phyloP scores from a whole-genome alignment of 2,329 filamentous ascomycete genomes.

The Aspergillus sclerotialis region DNA sequence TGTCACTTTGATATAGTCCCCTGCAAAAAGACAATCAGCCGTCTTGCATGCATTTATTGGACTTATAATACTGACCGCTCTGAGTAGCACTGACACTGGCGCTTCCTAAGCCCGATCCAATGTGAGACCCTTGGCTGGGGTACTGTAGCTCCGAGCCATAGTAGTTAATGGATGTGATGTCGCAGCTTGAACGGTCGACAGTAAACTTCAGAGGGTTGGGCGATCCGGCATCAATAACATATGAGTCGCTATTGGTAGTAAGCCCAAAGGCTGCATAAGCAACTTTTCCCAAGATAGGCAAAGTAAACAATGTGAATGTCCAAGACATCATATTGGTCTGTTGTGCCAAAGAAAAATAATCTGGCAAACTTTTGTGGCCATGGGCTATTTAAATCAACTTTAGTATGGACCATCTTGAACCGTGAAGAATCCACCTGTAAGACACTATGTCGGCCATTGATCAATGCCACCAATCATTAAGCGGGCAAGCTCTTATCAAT shows the following conservation, averaged over 20 bases:
- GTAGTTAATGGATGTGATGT: slow-evolving; percentile 58
- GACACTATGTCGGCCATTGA: too few relatives aligned
- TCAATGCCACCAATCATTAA: too few relatives aligned
- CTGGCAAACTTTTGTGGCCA: too few relatives aligned
- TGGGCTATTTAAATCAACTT: too few relatives aligned
- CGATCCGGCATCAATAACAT: slow-evolving; percentile 44
- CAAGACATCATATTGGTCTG: slow-evolving; percentile 12
- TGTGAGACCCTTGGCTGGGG: slow-evolving; percentile 45
- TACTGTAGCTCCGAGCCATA: slow-evolving; percentile 55
- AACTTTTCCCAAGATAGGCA: slow-evolving; percentile 14
- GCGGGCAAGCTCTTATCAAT: too few relatives aligned
- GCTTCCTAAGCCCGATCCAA: slow-evolving; percentile 53
- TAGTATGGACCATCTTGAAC: too few relatives aligned
- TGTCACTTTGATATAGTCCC: slow-evolving; percentile 54
- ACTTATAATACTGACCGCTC: slow-evolving; percentile 16
- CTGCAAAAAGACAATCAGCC: slow-evolving; percentile 7
- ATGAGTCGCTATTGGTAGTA: slow-evolving; percentile 19
- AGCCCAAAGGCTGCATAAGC: slow-evolving; percentile 22
- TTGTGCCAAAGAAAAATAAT: too few relatives aligned
- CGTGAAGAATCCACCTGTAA: too few relatives aligned
- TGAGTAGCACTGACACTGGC: slow-evolving; percentile 47
- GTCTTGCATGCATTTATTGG: background rate
- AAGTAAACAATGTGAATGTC: slow-evolving; percentile 9
- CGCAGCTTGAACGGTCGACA: slow-evolving; percentile 50
- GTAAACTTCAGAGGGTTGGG: slow-evolving; percentile 46